These are phyloP conservation scores for Cucurbitaria berberidis DNA, from an alignment of 2,329 filamentous ascomycete species.

Conservation along the genomic window DNA sequence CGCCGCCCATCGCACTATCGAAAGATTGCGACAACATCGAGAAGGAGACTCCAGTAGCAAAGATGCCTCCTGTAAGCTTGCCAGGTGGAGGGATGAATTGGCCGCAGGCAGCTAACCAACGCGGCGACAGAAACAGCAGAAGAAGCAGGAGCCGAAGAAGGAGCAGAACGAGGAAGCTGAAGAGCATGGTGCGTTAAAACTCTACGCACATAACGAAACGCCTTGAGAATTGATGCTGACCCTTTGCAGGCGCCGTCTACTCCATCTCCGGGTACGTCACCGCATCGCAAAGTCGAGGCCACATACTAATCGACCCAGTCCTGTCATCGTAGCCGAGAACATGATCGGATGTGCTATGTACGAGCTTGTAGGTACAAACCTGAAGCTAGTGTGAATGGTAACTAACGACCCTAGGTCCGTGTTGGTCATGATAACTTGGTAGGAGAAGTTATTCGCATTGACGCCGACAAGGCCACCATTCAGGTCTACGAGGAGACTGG, in stretches of 20 bases:
- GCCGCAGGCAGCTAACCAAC: conserved; percentile 31
- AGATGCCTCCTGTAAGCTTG: conserved; percentile 49
- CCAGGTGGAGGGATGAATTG: background rate
- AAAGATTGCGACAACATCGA: conserved; percentile 20
- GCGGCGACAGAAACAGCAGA: conserved; percentile 42
- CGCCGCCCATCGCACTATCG: conserved; percentile 32
- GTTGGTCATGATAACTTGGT: conserved; percentile 92
- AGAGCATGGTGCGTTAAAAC: conserved; percentile 61
- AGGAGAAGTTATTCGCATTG: conserved; percentile 98
- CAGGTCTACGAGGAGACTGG: conserved; percentile 99
- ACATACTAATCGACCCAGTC: conserved; percentile 56
- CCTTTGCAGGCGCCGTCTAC: conserved; percentile 64
- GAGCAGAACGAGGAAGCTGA: conserved; percentile 55
- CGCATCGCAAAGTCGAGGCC: conserved; percentile 12
- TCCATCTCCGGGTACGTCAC: conserved; percentile 68
- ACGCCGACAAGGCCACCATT: conserved; percentile 91
- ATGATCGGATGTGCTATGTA: conserved; percentile 99
- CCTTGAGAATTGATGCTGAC: conserved; percentile 17
- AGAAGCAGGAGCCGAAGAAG: conserved; percentile 49
- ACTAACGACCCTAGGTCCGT: conserved; percentile 67
- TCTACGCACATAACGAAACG: background rate
- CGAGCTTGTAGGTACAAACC: conserved; percentile 74
- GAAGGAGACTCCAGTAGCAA: conserved; percentile 22
- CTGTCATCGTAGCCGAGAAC: conserved; percentile 95
- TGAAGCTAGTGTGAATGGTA: background rate